A percentile compares a stretch with the other conserved stretches of the same genome.
phyloP scores from a whole-genome alignment of 768 basidiomycete genomes.

The Arthromyces matolae region DNA sequence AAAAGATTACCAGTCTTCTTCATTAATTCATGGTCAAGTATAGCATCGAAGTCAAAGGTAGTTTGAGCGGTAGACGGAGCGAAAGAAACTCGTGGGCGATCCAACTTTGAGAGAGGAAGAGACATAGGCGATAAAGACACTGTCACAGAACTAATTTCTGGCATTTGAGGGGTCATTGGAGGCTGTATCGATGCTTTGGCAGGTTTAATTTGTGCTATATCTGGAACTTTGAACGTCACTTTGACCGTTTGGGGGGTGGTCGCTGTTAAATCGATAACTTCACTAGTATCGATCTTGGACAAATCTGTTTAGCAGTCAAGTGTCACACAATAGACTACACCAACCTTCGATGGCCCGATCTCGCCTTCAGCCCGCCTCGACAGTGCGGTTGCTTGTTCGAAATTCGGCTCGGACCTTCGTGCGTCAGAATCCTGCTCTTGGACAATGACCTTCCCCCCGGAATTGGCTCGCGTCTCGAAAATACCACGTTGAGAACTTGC shows the following conservation, averaged over 20 bases:
- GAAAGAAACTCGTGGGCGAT: constrained; percentile 14
- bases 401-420: background rate
- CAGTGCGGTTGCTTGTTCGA: background rate
- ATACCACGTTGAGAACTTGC: too few relatives aligned
- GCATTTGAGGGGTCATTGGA: background rate
- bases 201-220: background rate
- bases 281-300: too few relatives aligned
- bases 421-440: background rate
- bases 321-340: constrained; percentile 1
- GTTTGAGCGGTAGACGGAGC: constrained; percentile 4
- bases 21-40: background rate
- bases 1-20: constrained; percentile 5
- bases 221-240: too few relatives aligned
- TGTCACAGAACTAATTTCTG: background rate
- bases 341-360: constrained; percentile 4
- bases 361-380: constrained; percentile 3
- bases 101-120: background rate
- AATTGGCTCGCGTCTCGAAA: background rate
- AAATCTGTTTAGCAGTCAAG: background rate
- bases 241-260: too few relatives aligned
- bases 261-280: too few relatives aligned
- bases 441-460: too few relatives aligned
- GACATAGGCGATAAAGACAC: background rate
- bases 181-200: background rate
- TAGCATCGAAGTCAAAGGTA: background rate